Evolutionary conservation across 2,329 filamentous ascomycete genomes (phyloP), one percentile per base, ranked within the genome.

Genomic region (Calonectria ilicicola): DNA sequence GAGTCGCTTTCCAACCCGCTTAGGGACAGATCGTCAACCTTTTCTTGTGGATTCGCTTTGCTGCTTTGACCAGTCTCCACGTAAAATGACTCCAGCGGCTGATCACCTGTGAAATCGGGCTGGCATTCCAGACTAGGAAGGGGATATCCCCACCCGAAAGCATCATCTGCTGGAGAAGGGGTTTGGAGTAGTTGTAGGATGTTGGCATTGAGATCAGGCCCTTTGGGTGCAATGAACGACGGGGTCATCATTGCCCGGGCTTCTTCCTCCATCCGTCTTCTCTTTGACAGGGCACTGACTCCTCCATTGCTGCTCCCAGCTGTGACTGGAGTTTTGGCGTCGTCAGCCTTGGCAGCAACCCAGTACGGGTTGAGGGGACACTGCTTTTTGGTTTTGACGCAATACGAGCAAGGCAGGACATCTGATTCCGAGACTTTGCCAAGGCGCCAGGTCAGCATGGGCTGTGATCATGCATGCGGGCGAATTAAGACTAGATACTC

Each of bases 351-450:
- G 14, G 75, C 62, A 58, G 72, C 70, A 1, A 69, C 77, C 81
- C 81, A 82, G 10, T 77, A 68, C 27, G 76, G 73, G 7, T 81
- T 76, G 46, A 81, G 68, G 1, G 80, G 79, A 17, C 81, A 82
- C 12, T 71, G 73, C 53, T 82, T 82, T 8, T 78, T 76, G 19
- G 81, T 82, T 67, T 77, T 81, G 6, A 72, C 66, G 35, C 81
- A 82, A 17, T 82, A 82, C 0, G 80, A 79, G 60, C 81, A 82
- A 56, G 80, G 74, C n/a, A 63, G 44, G 6, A 73, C 27, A 14
- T 62, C 58, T 8, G 65, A 44, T 7, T 65, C 38, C 6, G 65
- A 58, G 47, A 49, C 69, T 70, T 26, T 62, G 27, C 38, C 56
- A 40, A 56, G 44, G 21, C 15, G 26, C 65, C 51, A 42, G 35